phyloP scores from a whole-genome alignment of 2,329 filamentous ascomycete genomes.

The Chaetomiaceae sp. region DNA sequence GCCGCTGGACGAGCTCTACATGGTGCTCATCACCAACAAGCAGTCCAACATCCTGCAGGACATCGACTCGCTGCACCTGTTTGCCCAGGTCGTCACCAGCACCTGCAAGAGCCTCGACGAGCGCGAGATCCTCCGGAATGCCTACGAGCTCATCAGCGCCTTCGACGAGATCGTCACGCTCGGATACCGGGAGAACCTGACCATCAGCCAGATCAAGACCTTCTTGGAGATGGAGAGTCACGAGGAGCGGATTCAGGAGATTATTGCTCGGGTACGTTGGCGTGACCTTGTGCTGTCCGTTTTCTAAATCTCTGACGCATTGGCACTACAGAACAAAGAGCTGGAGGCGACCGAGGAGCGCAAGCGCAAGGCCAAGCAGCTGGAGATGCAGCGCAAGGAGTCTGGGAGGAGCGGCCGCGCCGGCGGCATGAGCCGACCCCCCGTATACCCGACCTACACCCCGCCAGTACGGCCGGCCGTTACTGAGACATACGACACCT shows the following conservation, averaged over 20 bases:
- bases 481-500: slow-evolving; percentile 83
- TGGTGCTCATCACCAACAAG: slow-evolving; percentile 98
- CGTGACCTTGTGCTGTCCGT: too few species aligned
- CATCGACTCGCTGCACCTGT: slow-evolving; percentile 96
- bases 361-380: slow-evolving; percentile 96
- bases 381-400: slow-evolving; percentile 98
- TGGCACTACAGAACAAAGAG: slow-evolving; percentile 82
- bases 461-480: slow-evolving; percentile 69
- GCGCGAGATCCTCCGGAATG: slow-evolving; percentile 89
- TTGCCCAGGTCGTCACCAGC: slow-evolving; percentile 93
- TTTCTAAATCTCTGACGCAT: slow-evolving; percentile 9
- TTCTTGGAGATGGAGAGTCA: slow-evolving; percentile 99
- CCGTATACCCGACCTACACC: slow-evolving; percentile 85
- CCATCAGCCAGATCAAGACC: slow-evolving; percentile 95
- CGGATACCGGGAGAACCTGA: slow-evolving; percentile 93
- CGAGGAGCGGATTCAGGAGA: slow-evolving; percentile 98
- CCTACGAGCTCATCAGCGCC: slow-evolving; percentile 91
- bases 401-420: slow-evolving; percentile 70
- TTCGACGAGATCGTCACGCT: slow-evolving; percentile 97
- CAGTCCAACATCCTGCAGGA: slow-evolving; percentile 99
- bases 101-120: slow-evolving; percentile 96
- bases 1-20: slow-evolving; percentile 97
- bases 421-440: slow-evolving; percentile 61
- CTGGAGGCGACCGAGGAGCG: slow-evolving; percentile 96
- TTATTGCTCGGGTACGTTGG: slow-evolving; percentile 73